Evolutionary conservation across 2,329 filamentous ascomycete genomes (phyloP), one percentile per base, ranked within the genome.

Genomic region (Zalaria sp.): DNA sequence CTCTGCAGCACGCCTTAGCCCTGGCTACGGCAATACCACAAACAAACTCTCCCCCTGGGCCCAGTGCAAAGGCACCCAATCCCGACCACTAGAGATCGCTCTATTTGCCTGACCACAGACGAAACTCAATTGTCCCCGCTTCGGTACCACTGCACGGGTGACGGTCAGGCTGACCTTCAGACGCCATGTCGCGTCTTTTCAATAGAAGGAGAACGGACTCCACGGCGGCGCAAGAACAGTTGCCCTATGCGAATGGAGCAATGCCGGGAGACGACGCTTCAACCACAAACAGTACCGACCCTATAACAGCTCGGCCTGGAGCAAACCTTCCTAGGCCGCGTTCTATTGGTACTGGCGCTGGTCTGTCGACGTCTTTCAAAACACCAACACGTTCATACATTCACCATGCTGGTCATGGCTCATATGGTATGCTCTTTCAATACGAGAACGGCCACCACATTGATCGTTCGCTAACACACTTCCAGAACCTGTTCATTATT

Each of bases 401-500:
- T 31, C 58, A 60, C 40, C 49, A 51, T 43, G 46, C 47, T 35
- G 46, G 49, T 28, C 53, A 56, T 44, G 47, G 46, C 28, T 45
- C 35, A 5, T 42, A 48, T 41, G 46, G 46, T 47, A 45, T n/a
- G 5, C 6, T 5, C 27, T n/a, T 18, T 18, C 18, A 18, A 18
- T 18, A 18, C 18, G 4, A 35, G n/a, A 25, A 35, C 9, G 11
- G 34, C 34, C 7, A 25, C 11, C 5, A 10, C 9, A 35, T 18
- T 5, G 34, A 25, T 5, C 18, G 5, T 11, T 35, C 18, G 34
- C 34, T 35, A 8, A 11, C 18, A 18, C 18, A 18, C 36, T 25
- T 38, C 26, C 68, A 79, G 54, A 69, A 74, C 51, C 48, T 34
- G 52, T 58, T 4, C 57, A 58, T 26, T 62, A 62, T 46, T 56